A percentile compares a stretch with the other conserved stretches of the same genome.
Conservation (phyloP, 108 stramenopile species). For the Cyclotella cryptica region DNA sequence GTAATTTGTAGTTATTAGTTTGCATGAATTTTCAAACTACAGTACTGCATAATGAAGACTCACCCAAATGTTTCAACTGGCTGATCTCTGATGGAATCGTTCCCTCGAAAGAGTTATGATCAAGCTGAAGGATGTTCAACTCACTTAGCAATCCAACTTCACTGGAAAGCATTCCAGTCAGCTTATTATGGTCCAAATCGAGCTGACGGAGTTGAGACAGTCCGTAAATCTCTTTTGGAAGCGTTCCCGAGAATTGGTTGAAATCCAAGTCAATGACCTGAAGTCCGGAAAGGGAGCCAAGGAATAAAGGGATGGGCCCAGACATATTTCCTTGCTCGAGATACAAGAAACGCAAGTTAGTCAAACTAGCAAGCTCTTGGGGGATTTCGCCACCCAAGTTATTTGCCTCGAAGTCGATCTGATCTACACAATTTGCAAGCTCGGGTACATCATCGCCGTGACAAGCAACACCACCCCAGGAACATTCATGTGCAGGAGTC, state of each 20-base stretch:
- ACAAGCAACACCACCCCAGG: constrained; percentile 61
- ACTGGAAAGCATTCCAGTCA: too few relatives aligned
- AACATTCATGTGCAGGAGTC: constrained; percentile 48
- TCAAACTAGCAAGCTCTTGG: constrained; percentile 27
- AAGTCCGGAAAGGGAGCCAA: constrained; percentile 34
- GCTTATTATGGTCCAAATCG: too few relatives aligned
- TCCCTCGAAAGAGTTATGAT: too few relatives aligned
- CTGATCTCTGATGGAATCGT: too few relatives aligned
- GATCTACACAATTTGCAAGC: constrained; percentile 22
- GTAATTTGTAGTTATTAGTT: neutral
- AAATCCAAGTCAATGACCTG: constrained; percentile 31
- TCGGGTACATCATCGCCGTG: constrained; percentile 33
- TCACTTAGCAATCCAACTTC: too few relatives aligned
- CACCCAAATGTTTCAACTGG: neutral
- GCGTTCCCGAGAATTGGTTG: constrained; percentile 47
- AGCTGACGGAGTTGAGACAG: constrained; percentile 19
- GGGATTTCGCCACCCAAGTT: constrained; percentile 42
- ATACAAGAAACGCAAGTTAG: constrained; percentile 29
- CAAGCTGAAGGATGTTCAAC: too few relatives aligned
- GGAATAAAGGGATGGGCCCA: constrained; percentile 49
- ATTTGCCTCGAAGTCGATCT: constrained; percentile 36
- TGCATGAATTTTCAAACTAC: neutral
- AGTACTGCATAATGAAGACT: neutral
- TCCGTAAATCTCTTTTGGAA: constrained; percentile 45
- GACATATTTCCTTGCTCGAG: constrained; percentile 36